These are phyloP conservation scores for Pleurotus eryngii DNA, from an alignment of 768 basidiomycete species.

Conservation along the genomic window DNA sequence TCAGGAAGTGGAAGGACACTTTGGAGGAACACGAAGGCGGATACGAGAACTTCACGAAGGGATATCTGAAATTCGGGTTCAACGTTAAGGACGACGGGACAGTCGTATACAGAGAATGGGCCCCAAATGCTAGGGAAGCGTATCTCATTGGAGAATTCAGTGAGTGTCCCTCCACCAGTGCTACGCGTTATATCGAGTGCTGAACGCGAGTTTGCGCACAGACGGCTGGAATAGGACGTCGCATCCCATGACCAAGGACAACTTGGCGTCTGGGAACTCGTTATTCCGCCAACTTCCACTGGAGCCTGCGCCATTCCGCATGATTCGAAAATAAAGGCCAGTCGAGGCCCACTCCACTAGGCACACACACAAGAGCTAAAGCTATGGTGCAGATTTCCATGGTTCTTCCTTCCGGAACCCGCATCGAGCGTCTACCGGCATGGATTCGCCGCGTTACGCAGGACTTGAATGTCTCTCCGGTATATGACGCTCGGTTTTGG, in stretches of 20 bases:
- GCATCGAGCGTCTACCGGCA: slow-evolving; percentile 88
- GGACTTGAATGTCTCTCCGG: slow-evolving; percentile 82
- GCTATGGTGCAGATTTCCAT: slow-evolving; percentile 74
- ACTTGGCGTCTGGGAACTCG: slow-evolving; percentile 87
- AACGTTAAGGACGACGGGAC: slow-evolving; percentile 63
- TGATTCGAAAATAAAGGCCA: slow-evolving; percentile 91
- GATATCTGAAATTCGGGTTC: slow-evolving; percentile 79
- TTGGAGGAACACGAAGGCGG: slow-evolving; percentile 85
- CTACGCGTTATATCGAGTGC: slow-evolving; percentile 4
- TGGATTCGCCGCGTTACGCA: slow-evolving; percentile 98
- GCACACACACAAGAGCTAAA: slow-evolving; percentile 1
- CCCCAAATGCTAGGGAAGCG: slow-evolving; percentile 83
- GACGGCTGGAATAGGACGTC: slow-evolving; percentile 86
- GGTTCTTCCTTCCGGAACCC: slow-evolving; percentile 71
- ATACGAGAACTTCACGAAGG: slow-evolving; percentile 73
- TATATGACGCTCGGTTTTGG: slow-evolving; percentile 99
- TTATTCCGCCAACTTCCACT: slow-evolving; percentile 58
- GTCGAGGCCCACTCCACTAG: slow-evolving; percentile 11
- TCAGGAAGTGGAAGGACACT: slow-evolving; percentile 70
- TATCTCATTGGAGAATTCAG: slow-evolving; percentile 95
- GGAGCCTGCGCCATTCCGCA: slow-evolving; percentile 87
- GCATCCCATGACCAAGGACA: slow-evolving; percentile 81
- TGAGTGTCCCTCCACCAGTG: slow-evolving; percentile 39
- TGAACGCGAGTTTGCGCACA: slow-evolving; percentile 23
- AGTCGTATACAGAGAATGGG: slow-evolving; percentile 93